Conservation (phyloP, 192 early-diverging fungal species). For the Thamnidium elegans region DNA sequence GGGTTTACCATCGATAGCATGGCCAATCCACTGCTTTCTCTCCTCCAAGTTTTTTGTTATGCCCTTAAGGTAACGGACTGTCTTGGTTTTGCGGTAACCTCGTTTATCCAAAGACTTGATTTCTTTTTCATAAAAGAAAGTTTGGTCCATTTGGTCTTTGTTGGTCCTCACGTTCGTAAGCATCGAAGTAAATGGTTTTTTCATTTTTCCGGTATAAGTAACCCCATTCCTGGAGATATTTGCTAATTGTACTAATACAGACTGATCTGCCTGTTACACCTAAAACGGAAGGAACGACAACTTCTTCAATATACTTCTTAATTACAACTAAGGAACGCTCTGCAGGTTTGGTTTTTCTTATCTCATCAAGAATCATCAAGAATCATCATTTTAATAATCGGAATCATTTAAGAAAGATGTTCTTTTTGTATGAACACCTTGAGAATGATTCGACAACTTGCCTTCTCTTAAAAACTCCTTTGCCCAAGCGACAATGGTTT, state of each 20-base stretch:
- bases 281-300: not conserved
- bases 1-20: not conserved
- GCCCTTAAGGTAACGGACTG: not conserved
- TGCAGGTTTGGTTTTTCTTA: not conserved
- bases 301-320: not conserved
- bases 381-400: not conserved
- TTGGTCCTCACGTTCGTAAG: constrained; percentile 25
- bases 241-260: not conserved
- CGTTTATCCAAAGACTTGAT: too few relatives aligned
- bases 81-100: not conserved
- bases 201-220: constrained; percentile 14
- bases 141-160: not conserved
- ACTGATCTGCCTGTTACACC: not conserved
- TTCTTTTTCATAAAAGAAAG: not conserved
- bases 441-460: not conserved
- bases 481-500: not conserved
- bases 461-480: constrained; percentile 5
- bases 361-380: not conserved
- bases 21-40: not conserved
- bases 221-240: constrained; percentile 5
- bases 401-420: not conserved
- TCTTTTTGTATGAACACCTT: constrained; percentile 3
- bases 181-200: constrained; percentile 19
- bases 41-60: not conserved
- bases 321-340: not conserved